Evolutionary conservation across 148 eudicot genomes (phyloP), one percentile per base, ranked within the genome.

Genomic region (Silene uniflora): DNA sequence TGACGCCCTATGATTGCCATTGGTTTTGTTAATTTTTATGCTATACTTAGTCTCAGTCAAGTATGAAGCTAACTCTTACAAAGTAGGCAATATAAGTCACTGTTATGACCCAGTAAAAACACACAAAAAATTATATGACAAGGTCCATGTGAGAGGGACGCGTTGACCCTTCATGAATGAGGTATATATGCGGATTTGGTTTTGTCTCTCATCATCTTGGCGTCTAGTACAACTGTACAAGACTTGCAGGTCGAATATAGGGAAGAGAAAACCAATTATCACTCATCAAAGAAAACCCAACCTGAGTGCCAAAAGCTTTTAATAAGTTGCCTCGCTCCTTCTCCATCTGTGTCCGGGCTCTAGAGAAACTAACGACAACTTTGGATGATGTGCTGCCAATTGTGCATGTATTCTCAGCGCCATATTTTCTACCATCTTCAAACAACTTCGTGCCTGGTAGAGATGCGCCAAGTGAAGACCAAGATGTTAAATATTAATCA

Each of bases 271-370:
- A 27, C 19, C 35, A 11, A 19, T 29, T 22, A 44, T 47, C 62
- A 29, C 60, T 61, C 59, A 12, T 13, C 35, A 71, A 67, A 5
- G n/a, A 67, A 32, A 35, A 58, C 63, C 84, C 65, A 81, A 94
- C 98, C 98, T 91, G 98, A 83, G 98, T 94, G 58, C 98, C 98
- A 67, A 94, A 78, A 77, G 96, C 91, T 84, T 94, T 94, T 78
- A 91, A 83, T 67, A 91, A 84, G 83, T 89, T 94, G 72, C 93
- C 98, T 18, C 83, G 96, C 69, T 94, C 98, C 81, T 90, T 94
- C 87, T 94, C 98, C 96, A 94, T 85, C 73, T 86, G 91, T 80
- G 93, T 93, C 75, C 93, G 92, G 75, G 98, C 91, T 84, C 89
- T 82, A 69, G 91, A 87, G 82, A 94, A 94, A 83, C 80, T 87